phyloP scores from a whole-genome alignment of 2,329 filamentous ascomycete genomes.

The Penicillium sp. region DNA sequence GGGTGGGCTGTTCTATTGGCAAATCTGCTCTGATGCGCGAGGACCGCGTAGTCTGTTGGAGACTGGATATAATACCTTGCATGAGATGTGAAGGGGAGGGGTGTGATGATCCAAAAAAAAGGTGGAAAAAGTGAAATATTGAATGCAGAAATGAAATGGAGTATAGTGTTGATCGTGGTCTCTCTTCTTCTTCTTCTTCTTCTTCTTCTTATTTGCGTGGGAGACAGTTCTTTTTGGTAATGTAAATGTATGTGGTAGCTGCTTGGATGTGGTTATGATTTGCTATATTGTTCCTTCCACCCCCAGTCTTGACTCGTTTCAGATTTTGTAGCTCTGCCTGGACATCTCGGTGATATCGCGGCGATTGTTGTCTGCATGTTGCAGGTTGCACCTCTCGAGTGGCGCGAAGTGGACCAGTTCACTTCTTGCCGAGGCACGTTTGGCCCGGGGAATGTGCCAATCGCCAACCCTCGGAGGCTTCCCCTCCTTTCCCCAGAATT shows the following conservation, averaged over 20 bases:
- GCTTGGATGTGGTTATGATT: not conserved
- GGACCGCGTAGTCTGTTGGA: conserved; percentile 62
- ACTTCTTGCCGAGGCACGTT: conserved; percentile 19
- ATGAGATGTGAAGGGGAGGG: conserved; percentile 47
- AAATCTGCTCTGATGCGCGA: conserved; percentile 71
- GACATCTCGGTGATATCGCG: not conserved
- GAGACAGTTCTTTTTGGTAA: not conserved
- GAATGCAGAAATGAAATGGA: not conserved
- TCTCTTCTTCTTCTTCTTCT: not conserved
- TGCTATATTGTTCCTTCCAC: not conserved
- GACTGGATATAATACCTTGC: conserved; percentile 62
- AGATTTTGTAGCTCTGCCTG: no score
- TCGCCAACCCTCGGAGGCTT: not conserved
- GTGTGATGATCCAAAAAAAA: no score
- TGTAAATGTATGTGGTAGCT: not conserved
- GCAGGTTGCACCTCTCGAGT: not conserved
- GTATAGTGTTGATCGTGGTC: not conserved
- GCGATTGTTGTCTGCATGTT: not conserved
- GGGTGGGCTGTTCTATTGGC: conserved; percentile 81
- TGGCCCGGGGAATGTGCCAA: conserved; percentile 5
- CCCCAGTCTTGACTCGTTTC: no score
- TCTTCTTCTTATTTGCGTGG: not conserved
- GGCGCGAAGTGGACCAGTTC: not conserved
- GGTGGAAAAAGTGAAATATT: not conserved
- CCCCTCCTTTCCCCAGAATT: not conserved